Base-by-base conservation (phyloP, 129 eudicot species). In the Cynara cardunculus region DNA sequence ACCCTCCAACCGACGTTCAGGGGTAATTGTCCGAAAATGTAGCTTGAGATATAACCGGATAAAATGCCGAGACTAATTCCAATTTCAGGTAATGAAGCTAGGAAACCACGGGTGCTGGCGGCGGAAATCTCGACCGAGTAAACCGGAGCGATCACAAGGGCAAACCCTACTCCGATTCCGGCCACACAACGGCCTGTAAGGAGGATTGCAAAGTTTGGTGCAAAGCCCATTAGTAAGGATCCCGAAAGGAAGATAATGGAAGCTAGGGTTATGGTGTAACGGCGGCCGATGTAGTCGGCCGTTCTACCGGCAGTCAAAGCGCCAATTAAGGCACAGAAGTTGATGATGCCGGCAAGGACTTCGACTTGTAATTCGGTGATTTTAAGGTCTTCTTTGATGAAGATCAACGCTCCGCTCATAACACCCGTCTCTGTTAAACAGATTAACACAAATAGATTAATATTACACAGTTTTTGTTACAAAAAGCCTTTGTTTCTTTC, bases 131-230 rank as follows among this genome's bases (percentile, higher is more conserved):
- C 98, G 19, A 91, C 97, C 0, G 98, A 85, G 82, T 94, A 94
- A n/a, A 94, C 92, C 1, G 97, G 98, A 1, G 97, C 95, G 1
- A 94, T 94, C 91, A 91, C 93, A 0, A 94, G 90, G 10, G 98
- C 93, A 59, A 89, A 94, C 13, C 98, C 98, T 0, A 94, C 98
- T 21, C 98, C 98, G 3, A 89, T 30, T 0, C 98, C 98, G 7
- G 98, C 97, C 1, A 83, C 85, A 77, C 94, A 94, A 12, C 98
- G 72, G 11, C 97, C 98, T 7, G 89, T 61, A 16, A 94, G 24
- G 5, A 94, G 84, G 37, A 89, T 46, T 6, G 77, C 82, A 72
- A 87, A 94, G 64, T 79, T 88, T 3, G 95, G 94, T 22, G 90
- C 86, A 25, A 82, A 87, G 32, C 97, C 97, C 98, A 94, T 94